phyloP scores from a whole-genome alignment of 306 rosid genomes.

The Medicago ruthenica region DNA sequence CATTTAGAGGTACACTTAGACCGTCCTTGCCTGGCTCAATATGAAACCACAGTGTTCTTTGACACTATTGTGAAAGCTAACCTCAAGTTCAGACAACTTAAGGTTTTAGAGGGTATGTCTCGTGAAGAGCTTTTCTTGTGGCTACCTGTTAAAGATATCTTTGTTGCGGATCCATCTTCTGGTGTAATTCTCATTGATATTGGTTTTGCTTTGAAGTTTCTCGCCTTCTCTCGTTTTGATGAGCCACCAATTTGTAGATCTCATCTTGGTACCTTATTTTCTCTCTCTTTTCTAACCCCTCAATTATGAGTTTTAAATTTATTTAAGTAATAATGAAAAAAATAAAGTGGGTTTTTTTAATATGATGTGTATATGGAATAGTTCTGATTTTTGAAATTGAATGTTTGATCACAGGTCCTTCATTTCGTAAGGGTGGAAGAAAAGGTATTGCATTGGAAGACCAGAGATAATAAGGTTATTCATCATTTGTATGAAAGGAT shows the following conservation, averaged over 20 bases:
- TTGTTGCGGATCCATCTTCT: slow-evolving; percentile 64
- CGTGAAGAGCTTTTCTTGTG: slow-evolving; percentile 82
- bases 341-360: too few relatives aligned
- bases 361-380: too few relatives aligned
- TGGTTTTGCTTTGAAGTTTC: slow-evolving; percentile 75
- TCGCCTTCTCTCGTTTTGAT: slow-evolving; percentile 79
- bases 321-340: too few relatives aligned
- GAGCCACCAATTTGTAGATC: slow-evolving; percentile 72
- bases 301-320: not conserved
- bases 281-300: not conserved
- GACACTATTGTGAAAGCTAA: slow-evolving; percentile 67
- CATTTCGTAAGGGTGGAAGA: slow-evolving; percentile 38
- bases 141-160: slow-evolving; percentile 78
- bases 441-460: slow-evolving; percentile 46
- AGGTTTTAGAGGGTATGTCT: slow-evolving; percentile 67
- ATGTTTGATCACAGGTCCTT: slow-evolving; percentile 48
- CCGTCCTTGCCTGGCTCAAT: slow-evolving; percentile 74
- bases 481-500: slow-evolving; percentile 16
- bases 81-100: slow-evolving; percentile 66
- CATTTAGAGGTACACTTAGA: slow-evolving; percentile 65
- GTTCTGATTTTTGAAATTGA: too few relatives aligned
- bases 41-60: slow-evolving; percentile 73
- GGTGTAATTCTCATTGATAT: slow-evolving; percentile 83
- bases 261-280: slow-evolving; percentile 46
- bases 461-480: slow-evolving; percentile 39